Evolutionary conservation across 2,329 filamentous ascomycete species (phyloP), one percentile per base, ranked within the genome.

Genomic region (Nothopassalora personata): DNA sequence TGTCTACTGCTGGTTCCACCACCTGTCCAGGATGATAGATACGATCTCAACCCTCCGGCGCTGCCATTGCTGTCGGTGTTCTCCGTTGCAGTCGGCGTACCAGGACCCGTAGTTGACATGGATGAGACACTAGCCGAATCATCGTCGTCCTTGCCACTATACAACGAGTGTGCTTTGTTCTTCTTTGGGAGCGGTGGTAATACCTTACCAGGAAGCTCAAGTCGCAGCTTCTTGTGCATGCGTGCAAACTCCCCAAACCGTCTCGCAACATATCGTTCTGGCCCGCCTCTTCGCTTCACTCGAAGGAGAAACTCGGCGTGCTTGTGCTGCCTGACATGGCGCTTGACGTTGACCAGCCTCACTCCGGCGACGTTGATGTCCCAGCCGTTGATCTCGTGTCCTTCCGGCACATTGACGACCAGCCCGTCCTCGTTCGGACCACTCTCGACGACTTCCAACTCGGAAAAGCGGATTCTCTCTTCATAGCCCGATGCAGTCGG

Each of bases 401-500:
- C 94, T 73, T 97, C 90, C 0, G 94, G 94, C 63, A 93, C 80
- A 47, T 92, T 95, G 60, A 91, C 85, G 60, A 96, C 81, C 54
- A 99, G 80, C 0, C 94, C 93, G 23, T 91, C 89, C 60, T 97
- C 92, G 70, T 96, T 95, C 47, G 94, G 92, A 56, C 91, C 89
- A 64, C 91, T 85, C 71, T 99, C 94, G 30, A 99, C 91, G 27
- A 97, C 91, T 71, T 99, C 94, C 76, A 99, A 88, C 76, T 99
- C 94, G 1, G 91, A 91, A 73, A 99, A 99, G 53, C 91, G 86
- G 71, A 99, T 97, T 59, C 94, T 86, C 79, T 99, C 94, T 75
- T 99, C 94, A 72, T 97, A 99, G 1, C 94, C 94, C 4, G 92
- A 97, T 4, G 94, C 91, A 0, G 94, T 99, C 34, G 90, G 90